phyloP scores from a whole-genome alignment of 371 early-diverging fungal genomes.

The Rhizomucor miehei region DNA sequence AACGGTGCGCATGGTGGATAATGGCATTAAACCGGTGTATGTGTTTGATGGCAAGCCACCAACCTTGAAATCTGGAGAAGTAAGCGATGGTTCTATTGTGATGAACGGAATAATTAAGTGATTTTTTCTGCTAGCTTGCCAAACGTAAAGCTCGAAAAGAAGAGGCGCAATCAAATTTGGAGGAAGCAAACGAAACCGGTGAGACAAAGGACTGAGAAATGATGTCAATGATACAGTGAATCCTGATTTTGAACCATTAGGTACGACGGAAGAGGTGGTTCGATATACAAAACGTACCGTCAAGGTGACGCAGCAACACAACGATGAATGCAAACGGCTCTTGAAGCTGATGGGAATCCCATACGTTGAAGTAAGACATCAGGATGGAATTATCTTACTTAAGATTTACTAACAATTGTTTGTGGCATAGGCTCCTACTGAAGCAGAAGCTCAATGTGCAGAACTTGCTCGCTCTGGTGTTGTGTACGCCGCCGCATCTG shows the following conservation, averaged over 20 bases:
- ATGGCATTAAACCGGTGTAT: conserved; percentile 97
- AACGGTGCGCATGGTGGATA: conserved; percentile 98
- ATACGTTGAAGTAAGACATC: conserved; percentile 64
- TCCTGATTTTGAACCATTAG: too few relatives aligned
- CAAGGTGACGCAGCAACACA: conserved; percentile 94
- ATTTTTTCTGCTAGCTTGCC: conserved; percentile 60
- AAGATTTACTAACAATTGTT: neutral
- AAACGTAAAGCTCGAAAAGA: conserved; percentile 85
- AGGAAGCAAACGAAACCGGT: conserved; percentile 87
- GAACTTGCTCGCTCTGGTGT: conserved; percentile 86
- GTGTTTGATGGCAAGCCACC: conserved; percentile 99
- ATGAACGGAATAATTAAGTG: neutral
- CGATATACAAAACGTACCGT: conserved; percentile 93
- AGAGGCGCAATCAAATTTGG: conserved; percentile 78
- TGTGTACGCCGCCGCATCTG: conserved; percentile 97
- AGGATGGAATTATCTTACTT: too few relatives aligned
- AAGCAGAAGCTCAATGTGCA: conserved; percentile 99
- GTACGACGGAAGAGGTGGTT: conserved; percentile 81
- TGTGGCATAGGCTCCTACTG: conserved; percentile 84
- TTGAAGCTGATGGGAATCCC: conserved; percentile 98
- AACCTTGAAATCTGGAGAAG: conserved; percentile 91
- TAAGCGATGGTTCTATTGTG: conserved; percentile 21
- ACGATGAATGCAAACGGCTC: conserved; percentile 92
- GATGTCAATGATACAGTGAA: too few relatives aligned
- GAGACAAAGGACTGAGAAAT: conserved; percentile 11